Evolutionary conservation across 495 filamentous ascomycete species (phyloP), one percentile per base, ranked within the genome.

Genomic region (Podospora didyma): DNA sequence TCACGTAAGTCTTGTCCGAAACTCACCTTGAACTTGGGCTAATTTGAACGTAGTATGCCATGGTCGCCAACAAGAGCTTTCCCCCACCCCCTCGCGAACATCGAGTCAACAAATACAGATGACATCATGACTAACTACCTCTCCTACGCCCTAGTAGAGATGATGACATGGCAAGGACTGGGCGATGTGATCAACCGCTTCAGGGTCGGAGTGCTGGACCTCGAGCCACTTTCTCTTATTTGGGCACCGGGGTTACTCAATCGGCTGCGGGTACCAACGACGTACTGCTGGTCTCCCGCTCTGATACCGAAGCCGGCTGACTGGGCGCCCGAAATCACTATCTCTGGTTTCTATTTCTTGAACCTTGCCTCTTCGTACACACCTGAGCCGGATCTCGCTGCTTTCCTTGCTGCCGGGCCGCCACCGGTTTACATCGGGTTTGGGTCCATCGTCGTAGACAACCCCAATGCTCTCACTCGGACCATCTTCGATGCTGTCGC

Each of bases 391-490:
- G 72, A 75, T 0, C 75, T 88, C 10, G 70, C 73, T 3, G 58
- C 73, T 1, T 88, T 87, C 57, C 72, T 88, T 1, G 74, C 77
- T 1, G 75, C 71, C 0, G 83, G 84, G 0, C 82, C 87, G 12
- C 81, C 85, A 3, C 89, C 90, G 0, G 79, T 92, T 0, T 93
- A 93, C 57, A 88, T 92, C 55, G 89, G 89, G 0, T 92, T 93
- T 61, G 89, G 89, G 0, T 89, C 86, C 7, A 93, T 93, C 46
- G 88, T 92, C 0, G 86, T 92, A 0, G 86, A 90, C 53, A 82
- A 93, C 55, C 87, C 86, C 0, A 74, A 85, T 56, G 78, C 65
- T 1, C 73, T 93, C 60, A 92, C 88, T 0, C 75, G 73, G 28
- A 75, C 79, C 26, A 84, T 93, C 2, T 87, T 90, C 35, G 81